phyloP scores from a whole-genome alignment of 164 flowering plant species.

The Hamamelis virginiana region DNA sequence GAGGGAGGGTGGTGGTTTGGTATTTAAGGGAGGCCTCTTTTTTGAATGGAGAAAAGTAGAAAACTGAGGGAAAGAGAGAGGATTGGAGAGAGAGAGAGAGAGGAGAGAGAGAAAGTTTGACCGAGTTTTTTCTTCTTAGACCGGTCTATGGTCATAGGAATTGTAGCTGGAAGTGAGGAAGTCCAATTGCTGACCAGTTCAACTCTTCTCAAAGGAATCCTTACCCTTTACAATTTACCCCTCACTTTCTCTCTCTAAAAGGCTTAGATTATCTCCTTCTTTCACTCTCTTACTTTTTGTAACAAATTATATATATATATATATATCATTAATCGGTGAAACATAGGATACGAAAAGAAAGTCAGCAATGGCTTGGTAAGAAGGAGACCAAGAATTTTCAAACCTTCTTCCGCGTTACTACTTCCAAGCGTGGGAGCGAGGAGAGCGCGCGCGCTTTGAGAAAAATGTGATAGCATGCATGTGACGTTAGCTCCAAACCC shows the following conservation, averaged over 20 bases:
- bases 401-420: conserved; percentile 14
- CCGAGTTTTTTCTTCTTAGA: conserved; percentile 27
- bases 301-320: too few species aligned
- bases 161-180: conserved; percentile 5
- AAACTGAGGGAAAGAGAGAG: too few species aligned
- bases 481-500: background rate
- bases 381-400: conserved; percentile 17
- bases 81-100: too few species aligned
- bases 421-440: background rate
- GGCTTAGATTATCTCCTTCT: too few species aligned
- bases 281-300: too few species aligned
- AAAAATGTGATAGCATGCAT: background rate
- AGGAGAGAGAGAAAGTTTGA: conserved; percentile 29
- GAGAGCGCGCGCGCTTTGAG: background rate
- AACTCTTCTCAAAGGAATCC: conserved; percentile 13
- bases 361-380: background rate
- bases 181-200: conserved; percentile 42
- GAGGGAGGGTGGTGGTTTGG: conserved; percentile 6
- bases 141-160: conserved; percentile 44
- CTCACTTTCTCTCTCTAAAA: conserved; percentile 2
- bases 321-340: too few species aligned
- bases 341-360: background rate
- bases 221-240: background rate
- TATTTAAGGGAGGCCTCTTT: conserved; percentile 4
- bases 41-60: conserved; percentile 7